phyloP scores from a whole-genome alignment of 2,329 filamentous ascomycete species.

The Talaromyces sp. region DNA sequence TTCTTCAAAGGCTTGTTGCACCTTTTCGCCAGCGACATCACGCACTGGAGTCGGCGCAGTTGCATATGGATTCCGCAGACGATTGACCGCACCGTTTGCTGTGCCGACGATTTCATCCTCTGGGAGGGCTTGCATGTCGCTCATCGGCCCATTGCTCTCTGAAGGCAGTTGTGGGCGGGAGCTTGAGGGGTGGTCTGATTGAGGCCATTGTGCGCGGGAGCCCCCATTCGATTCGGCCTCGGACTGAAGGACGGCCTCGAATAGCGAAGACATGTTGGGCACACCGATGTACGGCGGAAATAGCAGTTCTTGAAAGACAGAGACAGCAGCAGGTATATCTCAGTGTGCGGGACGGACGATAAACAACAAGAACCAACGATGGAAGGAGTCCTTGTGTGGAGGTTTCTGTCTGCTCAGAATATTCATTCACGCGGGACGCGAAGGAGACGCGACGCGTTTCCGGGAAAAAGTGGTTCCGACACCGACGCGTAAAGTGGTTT shows the following conservation, averaged over 20 bases:
- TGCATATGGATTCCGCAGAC: constrained; percentile 45
- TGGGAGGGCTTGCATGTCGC: constrained; percentile 55
- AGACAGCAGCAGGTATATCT: background rate
- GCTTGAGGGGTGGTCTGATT: constrained; percentile 44
- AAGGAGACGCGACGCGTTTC: constrained; percentile 18
- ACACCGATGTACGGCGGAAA: constrained; percentile 14
- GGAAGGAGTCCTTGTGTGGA: constrained; percentile 6
- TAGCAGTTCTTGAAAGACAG: background rate
- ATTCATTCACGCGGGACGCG: constrained; percentile 17
- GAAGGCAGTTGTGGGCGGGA: constrained; percentile 50
- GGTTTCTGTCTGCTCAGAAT: constrained; percentile 14
- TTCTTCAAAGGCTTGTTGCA: constrained; percentile 59
- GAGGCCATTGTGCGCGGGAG: constrained; percentile 24
- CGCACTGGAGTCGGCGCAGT: constrained; percentile 55
- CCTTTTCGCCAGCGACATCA: constrained; percentile 57
- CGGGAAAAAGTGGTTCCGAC: constrained; percentile 17
- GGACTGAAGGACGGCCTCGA: constrained; percentile 38
- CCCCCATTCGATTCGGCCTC: constrained; percentile 33
- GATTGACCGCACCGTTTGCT: constrained; percentile 40
- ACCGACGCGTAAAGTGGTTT: constrained; percentile 33
- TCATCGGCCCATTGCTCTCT: constrained; percentile 46
- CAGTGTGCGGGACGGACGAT: background rate
- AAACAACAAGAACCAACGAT: background rate
- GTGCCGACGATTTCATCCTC: constrained; percentile 59
- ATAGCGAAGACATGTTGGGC: constrained; percentile 36